Evolutionary conservation across 768 basidiomycete genomes (phyloP), one percentile per base, ranked within the genome.

Genomic region (Sutorius australiensis): DNA sequence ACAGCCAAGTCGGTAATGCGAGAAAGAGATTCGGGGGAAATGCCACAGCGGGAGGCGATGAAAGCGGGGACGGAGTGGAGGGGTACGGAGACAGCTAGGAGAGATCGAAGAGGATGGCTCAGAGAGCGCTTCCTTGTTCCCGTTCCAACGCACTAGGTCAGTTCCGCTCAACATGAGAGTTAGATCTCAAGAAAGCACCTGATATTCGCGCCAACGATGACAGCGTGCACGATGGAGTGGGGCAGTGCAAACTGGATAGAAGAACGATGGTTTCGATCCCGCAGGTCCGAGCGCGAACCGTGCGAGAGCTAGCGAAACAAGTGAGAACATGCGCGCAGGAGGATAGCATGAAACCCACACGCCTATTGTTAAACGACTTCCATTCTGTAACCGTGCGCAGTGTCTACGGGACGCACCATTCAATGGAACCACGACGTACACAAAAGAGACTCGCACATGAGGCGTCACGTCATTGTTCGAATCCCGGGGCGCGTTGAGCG

Each of bases 381-480:
- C 38, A 83, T 64, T 59, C 77, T 80, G 42, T 84, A 82, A 67
- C 91, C 89, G 51, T 88, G 82, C 42, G 86, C 80, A 30, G 89
- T 87, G 69, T 91, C 89, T 92, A 64, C 51, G 56, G 42, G 8
- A 37, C 4, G 24, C 24, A n/a, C 8, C 14, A 16, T 45, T 49
- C 34, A 56, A 33, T 8, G 19, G 19, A 38, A 43, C 39, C 34
- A 52, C 47, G 17, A 49, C 57, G 46, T 30, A 50, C 51, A 10
- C 46, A 10, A 33, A 48, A 50, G 44, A 28, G 24, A 75, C 84
- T 72, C 75, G 91, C 89, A 92, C 89, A 92, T 92, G 54, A 92
- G 74, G 87, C 1, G 87, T 86, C 8, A 88, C 86, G 32, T 87
- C 87, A 48, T 81, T 82, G 74, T 86, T 81, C 2, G 81, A 79